Percentiles rank a stretch among this genome's conserved stretches.
Conservation (phyloP, 805 yeast species). For the Lachancea dasiensis region DNA sequence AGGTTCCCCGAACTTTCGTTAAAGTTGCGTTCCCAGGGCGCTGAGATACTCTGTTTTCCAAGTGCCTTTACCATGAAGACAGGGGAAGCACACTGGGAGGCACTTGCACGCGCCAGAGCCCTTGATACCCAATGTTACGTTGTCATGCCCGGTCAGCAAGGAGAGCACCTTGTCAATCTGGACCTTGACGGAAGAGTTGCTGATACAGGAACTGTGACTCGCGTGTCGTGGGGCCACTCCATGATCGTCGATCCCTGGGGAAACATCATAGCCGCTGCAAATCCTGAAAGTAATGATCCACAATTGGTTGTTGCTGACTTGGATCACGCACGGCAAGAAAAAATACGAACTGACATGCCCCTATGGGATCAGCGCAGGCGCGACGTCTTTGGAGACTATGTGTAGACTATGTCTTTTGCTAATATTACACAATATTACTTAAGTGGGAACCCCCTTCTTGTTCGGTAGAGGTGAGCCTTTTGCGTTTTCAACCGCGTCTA, state of each 20-base stretch:
- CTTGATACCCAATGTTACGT: slow-evolving; percentile 84
- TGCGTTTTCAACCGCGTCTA: slow-evolving; percentile 1
- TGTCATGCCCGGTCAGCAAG: slow-evolving; percentile 84
- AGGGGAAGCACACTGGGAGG: slow-evolving; percentile 87
- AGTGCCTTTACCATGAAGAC: slow-evolving; percentile 91
- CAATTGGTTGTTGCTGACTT: slow-evolving; percentile 61
- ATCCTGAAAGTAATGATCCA: slow-evolving; percentile 36
- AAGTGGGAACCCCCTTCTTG: too few relatives aligned
- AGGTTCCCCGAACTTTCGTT: slow-evolving; percentile 80
- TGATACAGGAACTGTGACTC: slow-evolving; percentile 19
- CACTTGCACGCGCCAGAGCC: slow-evolving; percentile 77
- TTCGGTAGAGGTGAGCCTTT: slow-evolving; percentile 2
- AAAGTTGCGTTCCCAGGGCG: slow-evolving; percentile 59
- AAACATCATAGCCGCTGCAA: slow-evolving; percentile 54
- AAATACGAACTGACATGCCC: slow-evolving; percentile 68
- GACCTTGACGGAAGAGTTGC: slow-evolving; percentile 25
- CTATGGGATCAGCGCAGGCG: slow-evolving; percentile 65
- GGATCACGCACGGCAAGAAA: slow-evolving; percentile 44
- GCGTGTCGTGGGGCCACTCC: slow-evolving; percentile 84
- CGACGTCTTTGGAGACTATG: slow-evolving; percentile 40
- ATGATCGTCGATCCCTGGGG: slow-evolving; percentile 94
- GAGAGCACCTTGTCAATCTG: slow-evolving; percentile 55
- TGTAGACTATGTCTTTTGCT: slow-evolving; percentile 4
- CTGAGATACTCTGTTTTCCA: slow-evolving; percentile 74
- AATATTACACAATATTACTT: neutral